A percentile compares a stretch with the other conserved stretches of the same genome.
These are phyloP conservation scores for Pseudogymnoascus sp. DNA, from an alignment of 2,329 filamentous ascomycete species.

Conservation along the genomic window DNA sequence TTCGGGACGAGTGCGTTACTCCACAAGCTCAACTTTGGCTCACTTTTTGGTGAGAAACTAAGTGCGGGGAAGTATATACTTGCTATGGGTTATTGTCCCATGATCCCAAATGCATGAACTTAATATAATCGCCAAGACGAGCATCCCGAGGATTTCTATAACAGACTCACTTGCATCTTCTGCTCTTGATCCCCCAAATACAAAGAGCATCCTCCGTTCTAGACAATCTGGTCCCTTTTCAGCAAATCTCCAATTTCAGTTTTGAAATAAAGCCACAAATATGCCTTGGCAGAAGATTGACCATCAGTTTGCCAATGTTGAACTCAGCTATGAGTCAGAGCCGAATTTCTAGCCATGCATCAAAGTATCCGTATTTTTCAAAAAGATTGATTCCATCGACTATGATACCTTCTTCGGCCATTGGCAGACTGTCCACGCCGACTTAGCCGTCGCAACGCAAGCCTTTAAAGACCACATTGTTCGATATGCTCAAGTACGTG, in stretches of 20 bases:
- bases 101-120: neutral
- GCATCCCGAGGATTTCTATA: neutral
- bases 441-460: conserved; percentile 8
- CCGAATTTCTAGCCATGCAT: conserved; percentile 11
- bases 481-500: conserved; percentile 11
- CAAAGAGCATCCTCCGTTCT: neutral
- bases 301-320: conserved; percentile 6
- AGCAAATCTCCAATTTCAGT: neutral
- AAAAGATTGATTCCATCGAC: conserved; percentile 7
- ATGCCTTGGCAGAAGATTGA: conserved; percentile 9
- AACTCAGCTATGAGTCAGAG: conserved; percentile 10
- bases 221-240: neutral
- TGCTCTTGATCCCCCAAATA: neutral
- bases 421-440: conserved; percentile 12
- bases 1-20: neutral
- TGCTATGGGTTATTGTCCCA: neutral
- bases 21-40: neutral
- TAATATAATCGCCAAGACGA: neutral
- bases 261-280: neutral
- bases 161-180: neutral
- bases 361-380: conserved; percentile 12
- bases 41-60: neutral
- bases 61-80: neutral
- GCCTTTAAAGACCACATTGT: conserved; percentile 8
- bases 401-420: conserved; percentile 11